Base-by-base conservation (phyloP, 2,329 filamentous ascomycete genomes). In the Phoma sp. region DNA sequence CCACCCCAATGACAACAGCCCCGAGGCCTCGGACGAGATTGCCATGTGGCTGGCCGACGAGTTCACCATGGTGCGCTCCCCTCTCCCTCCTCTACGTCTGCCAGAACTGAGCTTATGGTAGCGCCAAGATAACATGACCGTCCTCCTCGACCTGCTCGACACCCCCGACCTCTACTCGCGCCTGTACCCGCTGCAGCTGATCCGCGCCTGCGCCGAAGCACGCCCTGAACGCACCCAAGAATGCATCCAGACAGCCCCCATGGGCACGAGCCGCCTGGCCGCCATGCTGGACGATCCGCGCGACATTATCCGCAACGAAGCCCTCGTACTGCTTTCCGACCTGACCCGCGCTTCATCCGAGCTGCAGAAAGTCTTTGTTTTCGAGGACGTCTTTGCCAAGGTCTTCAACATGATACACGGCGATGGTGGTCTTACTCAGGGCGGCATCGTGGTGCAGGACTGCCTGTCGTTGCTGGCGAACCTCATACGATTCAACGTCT, bases 21-120 rank as follows among this genome's bases (percentile, higher is more conserved):
- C 92, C 26, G 93, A 98, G 82, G 92, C 93, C 47, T 96, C 93
- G 12, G 93, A 98, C 61, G 95, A 99, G 76, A 96, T 99, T 66
- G 90, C 90, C 15, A 81, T 98, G 23, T 99, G 95, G 92, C 83
- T 99, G 54, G 95, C 95, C 47, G 95, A 99, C 77, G 93, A 98
- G 76, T 99, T 99, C 74, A 97, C 95, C 28, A 93, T 96, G 81
- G 86, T 88, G 80, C 61, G 77, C 69, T 34, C 51, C 38, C 43
- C 23, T 11, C 30, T 25, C 26, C n/a, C 47, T 6, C 30, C 51
- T 38, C 14, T 7, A 11, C 20, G 18, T 29, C 59, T 58, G 59
- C 65, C 55, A 61, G 72, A 71, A 74, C 82, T 85, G 79, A 86
- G 79, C 74, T 76, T 74, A 79, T 76, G 65, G 74, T 80, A 88